Conservation (phyloP, 768 basidiomycete genomes). For the Tylopilus balloui region DNA sequence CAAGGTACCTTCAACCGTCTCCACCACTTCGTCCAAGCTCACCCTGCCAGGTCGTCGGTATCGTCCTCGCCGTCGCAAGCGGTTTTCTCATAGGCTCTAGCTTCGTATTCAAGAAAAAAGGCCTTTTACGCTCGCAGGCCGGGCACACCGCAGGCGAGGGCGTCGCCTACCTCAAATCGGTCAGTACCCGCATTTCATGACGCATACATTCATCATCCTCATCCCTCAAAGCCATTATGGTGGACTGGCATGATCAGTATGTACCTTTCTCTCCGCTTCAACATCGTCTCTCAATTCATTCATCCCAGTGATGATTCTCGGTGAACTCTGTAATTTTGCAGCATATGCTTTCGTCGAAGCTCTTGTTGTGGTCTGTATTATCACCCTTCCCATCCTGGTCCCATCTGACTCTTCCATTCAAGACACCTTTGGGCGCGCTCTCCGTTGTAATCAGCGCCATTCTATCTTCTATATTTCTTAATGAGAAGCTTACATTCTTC, state of each 20-base stretch:
- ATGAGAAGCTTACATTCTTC: constrained; percentile 91
- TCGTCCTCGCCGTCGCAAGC: constrained; percentile 69
- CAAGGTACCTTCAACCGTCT: constrained; percentile 37
- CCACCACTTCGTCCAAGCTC: background rate
- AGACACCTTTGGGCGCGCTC: constrained; percentile 94
- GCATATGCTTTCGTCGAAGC: constrained; percentile 90
- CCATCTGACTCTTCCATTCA: constrained; percentile 1
- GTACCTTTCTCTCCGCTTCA: too few relatives aligned
- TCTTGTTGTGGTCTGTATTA: constrained; percentile 73
- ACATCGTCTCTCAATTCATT: background rate
- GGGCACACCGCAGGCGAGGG: constrained; percentile 79
- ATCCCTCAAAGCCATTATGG: constrained; percentile 64
- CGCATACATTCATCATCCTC: constrained; percentile 8
- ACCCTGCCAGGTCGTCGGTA: constrained; percentile 59
- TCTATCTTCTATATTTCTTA: constrained; percentile 87
- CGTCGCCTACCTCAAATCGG: constrained; percentile 92
- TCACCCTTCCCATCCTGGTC: background rate
- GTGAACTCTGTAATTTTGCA: constrained; percentile 82
- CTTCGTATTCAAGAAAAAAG: constrained; percentile 99
- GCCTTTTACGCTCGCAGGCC: constrained; percentile 73
- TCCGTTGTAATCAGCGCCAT: constrained; percentile 95
- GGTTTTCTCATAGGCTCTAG: constrained; percentile 88
- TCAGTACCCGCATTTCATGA: constrained; percentile 37
- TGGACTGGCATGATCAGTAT: constrained; percentile 88
- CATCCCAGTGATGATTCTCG: constrained; percentile 79